phyloP scores from a whole-genome alignment of 108 stramenopile genomes.

The Pseudonitzschia delicatissima region DNA sequence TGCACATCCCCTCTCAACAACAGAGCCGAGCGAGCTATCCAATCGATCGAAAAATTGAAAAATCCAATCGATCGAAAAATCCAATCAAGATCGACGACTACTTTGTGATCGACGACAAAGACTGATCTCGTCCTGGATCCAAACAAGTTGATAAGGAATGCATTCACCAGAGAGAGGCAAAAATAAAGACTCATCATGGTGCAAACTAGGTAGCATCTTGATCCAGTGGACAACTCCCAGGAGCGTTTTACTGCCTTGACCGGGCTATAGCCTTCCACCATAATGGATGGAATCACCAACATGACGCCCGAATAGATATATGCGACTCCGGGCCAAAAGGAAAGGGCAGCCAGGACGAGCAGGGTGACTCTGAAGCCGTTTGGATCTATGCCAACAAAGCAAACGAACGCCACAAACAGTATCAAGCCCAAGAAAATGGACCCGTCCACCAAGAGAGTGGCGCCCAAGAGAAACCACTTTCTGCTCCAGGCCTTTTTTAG shows the following conservation, averaged over 20 bases:
- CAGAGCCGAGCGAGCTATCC: too few relatives aligned
- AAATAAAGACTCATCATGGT: conserved; percentile 24
- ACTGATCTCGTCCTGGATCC: too few relatives aligned
- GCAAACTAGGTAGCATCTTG: conserved; percentile 32
- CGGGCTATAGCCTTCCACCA: conserved; percentile 19
- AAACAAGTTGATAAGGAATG: too few relatives aligned
- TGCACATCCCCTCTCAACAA: too few relatives aligned
- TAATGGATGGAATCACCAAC: conserved; percentile 17
- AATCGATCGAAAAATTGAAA: too few relatives aligned
- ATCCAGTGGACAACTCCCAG: conserved; percentile 27
- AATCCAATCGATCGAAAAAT: too few relatives aligned
- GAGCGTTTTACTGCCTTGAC: conserved; percentile 17
- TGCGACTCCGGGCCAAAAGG: background rate
- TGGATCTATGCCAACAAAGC: background rate
- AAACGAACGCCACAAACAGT: background rate
- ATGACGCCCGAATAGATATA: conserved; percentile 14
- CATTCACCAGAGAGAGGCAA: too few relatives aligned
- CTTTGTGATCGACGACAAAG: too few relatives aligned
- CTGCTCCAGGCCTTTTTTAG: conserved; percentile 16
- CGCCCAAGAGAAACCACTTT: conserved; percentile 11
- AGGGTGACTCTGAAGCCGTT: conserved; percentile 20
- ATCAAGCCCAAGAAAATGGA: background rate
- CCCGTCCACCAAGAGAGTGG: conserved; percentile 5
- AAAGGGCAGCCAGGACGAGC: background rate
- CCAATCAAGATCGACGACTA: too few relatives aligned